phyloP scores from a whole-genome alignment of 306 rosid genomes.

The Pyrus communis region DNA sequence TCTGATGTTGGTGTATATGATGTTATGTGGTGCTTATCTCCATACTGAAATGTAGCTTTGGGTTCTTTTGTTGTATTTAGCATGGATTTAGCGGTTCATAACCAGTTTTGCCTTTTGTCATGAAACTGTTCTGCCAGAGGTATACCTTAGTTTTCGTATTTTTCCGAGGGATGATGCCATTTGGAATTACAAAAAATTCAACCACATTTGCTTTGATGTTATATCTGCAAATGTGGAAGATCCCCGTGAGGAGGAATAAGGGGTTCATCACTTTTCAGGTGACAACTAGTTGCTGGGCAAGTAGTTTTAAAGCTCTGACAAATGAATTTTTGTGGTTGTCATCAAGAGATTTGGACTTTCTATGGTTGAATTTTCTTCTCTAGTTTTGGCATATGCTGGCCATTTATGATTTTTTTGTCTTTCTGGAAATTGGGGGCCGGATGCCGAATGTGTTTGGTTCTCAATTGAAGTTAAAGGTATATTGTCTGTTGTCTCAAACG shows the following conservation, averaged over 20 bases:
- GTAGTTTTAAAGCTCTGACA: constrained; percentile 2
- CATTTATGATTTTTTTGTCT: neutral
- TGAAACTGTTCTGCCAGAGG: constrained; percentile 11
- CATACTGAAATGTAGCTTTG: neutral
- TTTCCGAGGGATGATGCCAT: neutral
- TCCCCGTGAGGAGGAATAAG: neutral
- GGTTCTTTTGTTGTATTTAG: neutral
- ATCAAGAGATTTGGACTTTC: neutral
- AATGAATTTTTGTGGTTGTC: neutral
- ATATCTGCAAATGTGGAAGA: neutral
- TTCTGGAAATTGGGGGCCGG: neutral
- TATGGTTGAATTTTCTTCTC: neutral
- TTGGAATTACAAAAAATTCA: neutral
- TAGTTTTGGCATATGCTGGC: neutral
- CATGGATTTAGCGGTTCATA: neutral
- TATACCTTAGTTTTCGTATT: neutral
- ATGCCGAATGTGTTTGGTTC: neutral
- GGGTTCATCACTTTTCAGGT: neutral
- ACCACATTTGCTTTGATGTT: neutral
- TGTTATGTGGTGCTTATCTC: neutral
- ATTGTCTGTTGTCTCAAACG: too few species aligned
- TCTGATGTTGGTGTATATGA: neutral
- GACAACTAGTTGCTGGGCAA: neutral
- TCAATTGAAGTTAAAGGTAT: neutral
- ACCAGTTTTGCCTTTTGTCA: constrained; percentile 6